Evolutionary conservation across 2,329 filamentous ascomycete species (phyloP).

Genomic region (Coniochaeta sp.): DNA sequence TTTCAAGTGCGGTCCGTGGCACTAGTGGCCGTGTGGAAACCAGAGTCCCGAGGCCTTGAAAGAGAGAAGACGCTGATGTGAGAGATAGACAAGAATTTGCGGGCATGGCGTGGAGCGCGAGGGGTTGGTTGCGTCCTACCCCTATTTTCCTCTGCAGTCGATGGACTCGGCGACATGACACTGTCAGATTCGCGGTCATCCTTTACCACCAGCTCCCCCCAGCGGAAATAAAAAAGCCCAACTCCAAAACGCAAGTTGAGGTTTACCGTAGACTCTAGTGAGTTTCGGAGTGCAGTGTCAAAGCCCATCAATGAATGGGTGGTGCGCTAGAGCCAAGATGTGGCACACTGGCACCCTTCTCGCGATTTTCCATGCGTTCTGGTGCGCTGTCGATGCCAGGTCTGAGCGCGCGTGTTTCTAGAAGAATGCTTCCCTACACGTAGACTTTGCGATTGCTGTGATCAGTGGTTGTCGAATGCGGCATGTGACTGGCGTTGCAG

Average conservation of each 20-base stretch:
- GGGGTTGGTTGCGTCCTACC: background rate
- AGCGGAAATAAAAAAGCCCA: background rate
- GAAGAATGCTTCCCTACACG: background rate
- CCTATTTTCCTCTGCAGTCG: background rate
- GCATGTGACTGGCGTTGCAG: background rate
- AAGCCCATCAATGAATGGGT: background rate
- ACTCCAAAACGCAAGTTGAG: background rate
- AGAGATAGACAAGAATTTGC: background rate
- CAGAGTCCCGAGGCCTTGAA: background rate
- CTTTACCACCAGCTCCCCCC: background rate
- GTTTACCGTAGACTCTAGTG: background rate
- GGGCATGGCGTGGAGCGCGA: background rate
- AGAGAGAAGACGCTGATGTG: background rate
- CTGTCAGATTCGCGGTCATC: background rate
- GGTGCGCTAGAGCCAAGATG: background rate
- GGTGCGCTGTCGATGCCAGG: background rate
- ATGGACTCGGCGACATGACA: background rate
- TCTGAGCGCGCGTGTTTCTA: background rate
- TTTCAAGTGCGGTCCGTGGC: background rate
- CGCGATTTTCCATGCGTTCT: background rate
- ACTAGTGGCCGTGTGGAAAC: background rate
- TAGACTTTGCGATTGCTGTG: background rate
- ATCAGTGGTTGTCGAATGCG: background rate
- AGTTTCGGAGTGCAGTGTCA: background rate
- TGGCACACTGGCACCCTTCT: background rate